Base-by-base conservation (phyloP, 176 grass and related monocot species). In the Luzula sylvatica region DNA sequence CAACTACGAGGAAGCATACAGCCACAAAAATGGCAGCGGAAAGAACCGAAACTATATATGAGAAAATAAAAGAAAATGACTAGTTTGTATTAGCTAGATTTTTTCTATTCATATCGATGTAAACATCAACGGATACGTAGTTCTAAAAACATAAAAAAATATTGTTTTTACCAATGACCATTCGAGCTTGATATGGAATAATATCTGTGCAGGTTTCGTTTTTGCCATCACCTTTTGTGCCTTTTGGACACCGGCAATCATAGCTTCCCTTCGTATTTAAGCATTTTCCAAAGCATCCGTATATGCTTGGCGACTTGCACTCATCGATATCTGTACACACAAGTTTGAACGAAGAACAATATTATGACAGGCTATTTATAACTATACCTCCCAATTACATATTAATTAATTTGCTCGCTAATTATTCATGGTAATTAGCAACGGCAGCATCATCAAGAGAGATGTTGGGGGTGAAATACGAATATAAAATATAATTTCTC, bases 241-340 rank as follows among this genome's bases (percentile, higher is more conserved):
- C 15, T 20, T 55, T 19, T 2, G 15, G 26, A 7, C 52, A 55
- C 15, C 12, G 9, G 4, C 52, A 55, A 11, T 30, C 2, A 30
- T 55, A 55, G 26, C 30, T 5, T 55, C 52, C 52, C 9, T 55
- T 25, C 16, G 26, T 55, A 18, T 55, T 55, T 0, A 9, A 3
- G 25, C 52, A 55, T 0, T 4, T 28, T 16, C 52, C 52, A 3
- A 1, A 17, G 52, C 52, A 55, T 16, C 1, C 1, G n/a, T 55
- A 55, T 17, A 17, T n/a, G 16, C 30, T 9, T 8, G 12, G 23
- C 3, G 11, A 0, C 11, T 55, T 18, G 29, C 52, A 55, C 22
- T 55, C 52, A 38, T 55, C 7, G 29, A 50, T 50, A 20, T 50
- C 46, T 50, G 52, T 15, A n/a, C n/a, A n/a, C n/a, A n/a, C n/a